These are phyloP conservation scores for Pseudonitzschia pungens DNA, from an alignment of 108 stramenopile genomes.

Conservation along the genomic window DNA sequence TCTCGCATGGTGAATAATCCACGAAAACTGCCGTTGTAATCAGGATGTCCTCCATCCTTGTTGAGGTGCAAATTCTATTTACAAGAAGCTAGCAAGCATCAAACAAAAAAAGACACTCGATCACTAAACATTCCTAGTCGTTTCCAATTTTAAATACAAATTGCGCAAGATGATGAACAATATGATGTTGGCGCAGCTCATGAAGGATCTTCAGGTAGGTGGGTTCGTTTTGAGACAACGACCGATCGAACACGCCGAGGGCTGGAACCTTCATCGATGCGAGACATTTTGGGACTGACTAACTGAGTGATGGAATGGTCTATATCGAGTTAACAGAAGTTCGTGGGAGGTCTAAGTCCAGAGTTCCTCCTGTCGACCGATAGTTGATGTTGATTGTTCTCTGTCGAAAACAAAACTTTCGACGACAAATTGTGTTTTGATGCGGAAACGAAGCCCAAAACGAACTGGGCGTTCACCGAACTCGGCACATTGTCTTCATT, in stretches of 20 bases:
- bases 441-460: no score
- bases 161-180: constrained; percentile 51
- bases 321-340: no score
- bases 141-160: background rate
- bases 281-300: background rate
- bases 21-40: background rate
- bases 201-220: constrained; percentile 90
- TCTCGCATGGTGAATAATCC: no score
- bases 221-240: constrained; percentile 13
- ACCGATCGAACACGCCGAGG: background rate
- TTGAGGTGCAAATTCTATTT: background rate
- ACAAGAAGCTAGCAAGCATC: background rate
- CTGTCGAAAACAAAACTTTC: no score
- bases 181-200: constrained; percentile 83
- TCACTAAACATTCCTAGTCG: no score
- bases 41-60: background rate
- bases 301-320: no score
- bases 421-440: no score
- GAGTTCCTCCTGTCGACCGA: no score
- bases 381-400: no score
- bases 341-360: no score
- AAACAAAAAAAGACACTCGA: background rate
- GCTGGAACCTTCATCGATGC: background rate
- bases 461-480: no score
- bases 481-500: no score